Evolutionary conservation across 2,329 filamentous ascomycete genomes (phyloP).

Genomic region (Aspergillus fischeri): DNA sequence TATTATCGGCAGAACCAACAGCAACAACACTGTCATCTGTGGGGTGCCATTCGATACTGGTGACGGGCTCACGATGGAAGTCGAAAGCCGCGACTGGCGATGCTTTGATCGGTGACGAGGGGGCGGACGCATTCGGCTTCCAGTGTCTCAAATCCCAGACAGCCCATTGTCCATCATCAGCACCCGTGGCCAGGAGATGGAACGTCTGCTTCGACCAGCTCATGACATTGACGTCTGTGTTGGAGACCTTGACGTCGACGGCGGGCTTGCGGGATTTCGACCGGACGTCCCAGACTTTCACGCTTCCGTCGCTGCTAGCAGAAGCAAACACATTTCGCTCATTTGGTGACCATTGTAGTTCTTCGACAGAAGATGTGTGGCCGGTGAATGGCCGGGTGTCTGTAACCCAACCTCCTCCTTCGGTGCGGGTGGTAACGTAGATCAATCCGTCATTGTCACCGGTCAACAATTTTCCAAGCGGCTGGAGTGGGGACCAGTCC

Average conservation of each 20-base stretch:
- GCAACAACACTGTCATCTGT: constrained; percentile 94
- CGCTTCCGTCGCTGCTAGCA: constrained; percentile 86
- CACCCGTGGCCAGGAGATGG: constrained; percentile 86
- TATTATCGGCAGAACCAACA: constrained; percentile 88
- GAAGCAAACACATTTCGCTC: constrained; percentile 94
- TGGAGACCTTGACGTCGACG: constrained; percentile 77
- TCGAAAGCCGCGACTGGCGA: constrained; percentile 87
- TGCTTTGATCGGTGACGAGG: constrained; percentile 51
- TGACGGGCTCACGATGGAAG: constrained; percentile 96
- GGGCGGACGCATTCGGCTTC: constrained; percentile 62
- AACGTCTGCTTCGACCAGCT: constrained; percentile 88
- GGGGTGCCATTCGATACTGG: constrained; percentile 94
- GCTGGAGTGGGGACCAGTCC: constrained; percentile 86
- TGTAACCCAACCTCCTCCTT: constrained; percentile 84
- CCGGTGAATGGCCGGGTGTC: constrained; percentile 79
- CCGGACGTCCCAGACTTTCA: constrained; percentile 93
- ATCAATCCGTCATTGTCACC: constrained; percentile 90
- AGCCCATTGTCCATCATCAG: constrained; percentile 88
- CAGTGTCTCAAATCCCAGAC: constrained; percentile 96
- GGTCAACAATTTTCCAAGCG: constrained; percentile 80
- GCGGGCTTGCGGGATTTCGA: constrained; percentile 87
- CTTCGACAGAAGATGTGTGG: constrained; percentile 82
- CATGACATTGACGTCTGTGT: constrained; percentile 90
- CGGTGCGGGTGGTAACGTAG: constrained; percentile 79
- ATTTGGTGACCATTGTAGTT: constrained; percentile 92